Conservation (phyloP, 805 yeast species). For the Clavispora fructus region DNA sequence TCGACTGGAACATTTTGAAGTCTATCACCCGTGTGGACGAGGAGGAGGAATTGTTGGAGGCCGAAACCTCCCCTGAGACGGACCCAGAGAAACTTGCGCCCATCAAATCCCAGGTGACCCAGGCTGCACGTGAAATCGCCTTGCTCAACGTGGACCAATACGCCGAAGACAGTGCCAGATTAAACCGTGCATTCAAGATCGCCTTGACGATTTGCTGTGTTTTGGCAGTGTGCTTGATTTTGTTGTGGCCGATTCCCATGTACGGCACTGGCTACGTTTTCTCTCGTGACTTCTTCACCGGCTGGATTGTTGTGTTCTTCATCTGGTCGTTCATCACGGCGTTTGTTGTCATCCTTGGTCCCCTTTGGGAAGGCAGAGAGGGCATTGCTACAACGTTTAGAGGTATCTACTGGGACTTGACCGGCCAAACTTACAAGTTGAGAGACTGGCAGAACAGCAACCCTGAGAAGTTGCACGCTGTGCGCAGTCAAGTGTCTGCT, state of each 20-base stretch:
- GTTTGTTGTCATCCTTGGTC: conserved; percentile 59
- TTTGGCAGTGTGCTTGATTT: conserved; percentile 57
- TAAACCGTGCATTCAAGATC: conserved; percentile 52
- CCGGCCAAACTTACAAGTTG: conserved; percentile 71
- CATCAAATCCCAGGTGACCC: conserved; percentile 33
- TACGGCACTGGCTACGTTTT: conserved; percentile 76
- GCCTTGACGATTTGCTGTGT: conserved; percentile 59
- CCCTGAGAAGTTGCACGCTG: conserved; percentile 73
- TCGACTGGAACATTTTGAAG: conserved; percentile 65
- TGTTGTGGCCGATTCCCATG: conserved; percentile 95
- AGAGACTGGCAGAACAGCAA: conserved; percentile 69
- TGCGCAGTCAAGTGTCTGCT: conserved; percentile 54
- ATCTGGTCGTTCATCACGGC: conserved; percentile 75
- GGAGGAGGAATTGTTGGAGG: conserved; percentile 54
- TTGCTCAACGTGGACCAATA: conserved; percentile 13
- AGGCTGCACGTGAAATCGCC: conserved; percentile 36
- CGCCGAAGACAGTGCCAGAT: conserved; percentile 47
- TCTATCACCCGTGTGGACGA: conserved; percentile 64
- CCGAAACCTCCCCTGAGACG: conserved; percentile 20
- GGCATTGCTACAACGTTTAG: conserved; percentile 61
- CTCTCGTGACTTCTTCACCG: conserved; percentile 73
- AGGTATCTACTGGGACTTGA: conserved; percentile 81
- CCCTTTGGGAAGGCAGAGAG: conserved; percentile 68
- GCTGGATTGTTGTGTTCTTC: conserved; percentile 80
- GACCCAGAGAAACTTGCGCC: conserved; percentile 28